These are phyloP conservation scores for Chalciporus piperatus DNA, from an alignment of 768 basidiomycete species.

Conservation along the genomic window DNA sequence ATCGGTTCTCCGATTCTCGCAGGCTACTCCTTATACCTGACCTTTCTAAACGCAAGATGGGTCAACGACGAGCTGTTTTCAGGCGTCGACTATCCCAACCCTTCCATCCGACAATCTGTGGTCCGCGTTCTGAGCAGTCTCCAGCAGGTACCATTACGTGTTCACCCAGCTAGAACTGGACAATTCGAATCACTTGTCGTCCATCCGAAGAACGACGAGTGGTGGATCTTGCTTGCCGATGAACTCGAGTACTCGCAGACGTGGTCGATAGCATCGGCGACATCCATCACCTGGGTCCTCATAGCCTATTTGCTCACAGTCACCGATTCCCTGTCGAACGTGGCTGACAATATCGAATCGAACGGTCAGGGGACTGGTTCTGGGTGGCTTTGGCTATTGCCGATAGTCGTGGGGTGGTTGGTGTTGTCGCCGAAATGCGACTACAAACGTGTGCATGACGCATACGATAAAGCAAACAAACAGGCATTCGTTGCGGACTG, in stretches of 20 bases:
- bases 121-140: conserved; percentile 36
- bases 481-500: background rate
- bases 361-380: conserved; percentile 41
- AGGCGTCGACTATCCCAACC: conserved; percentile 26
- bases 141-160: conserved; percentile 40
- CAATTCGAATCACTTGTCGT: conserved; percentile 41
- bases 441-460: conserved; percentile 25
- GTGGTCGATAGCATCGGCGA: conserved; percentile 40
- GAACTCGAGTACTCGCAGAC: conserved; percentile 38
- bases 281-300: conserved; percentile 43
- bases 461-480: conserved; percentile 15
- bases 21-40: conserved; percentile 43
- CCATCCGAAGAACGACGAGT: conserved; percentile 40
- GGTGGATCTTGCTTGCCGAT: conserved; percentile 36
- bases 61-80: conserved; percentile 32
- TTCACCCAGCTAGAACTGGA: conserved; percentile 24
- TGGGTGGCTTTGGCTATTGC: conserved; percentile 44
- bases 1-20: conserved; percentile 46
- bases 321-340: conserved; percentile 12
- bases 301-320: conserved; percentile 36
- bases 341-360: conserved; percentile 22
- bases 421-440: conserved; percentile 41
- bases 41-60: conserved; percentile 45
- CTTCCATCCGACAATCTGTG: conserved; percentile 15
- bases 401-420: conserved; percentile 41